These are phyloP conservation scores for Dothidotthia symphoricarpi DNA, from an alignment of 2,329 filamentous ascomycete species.

Conservation along the genomic window DNA sequence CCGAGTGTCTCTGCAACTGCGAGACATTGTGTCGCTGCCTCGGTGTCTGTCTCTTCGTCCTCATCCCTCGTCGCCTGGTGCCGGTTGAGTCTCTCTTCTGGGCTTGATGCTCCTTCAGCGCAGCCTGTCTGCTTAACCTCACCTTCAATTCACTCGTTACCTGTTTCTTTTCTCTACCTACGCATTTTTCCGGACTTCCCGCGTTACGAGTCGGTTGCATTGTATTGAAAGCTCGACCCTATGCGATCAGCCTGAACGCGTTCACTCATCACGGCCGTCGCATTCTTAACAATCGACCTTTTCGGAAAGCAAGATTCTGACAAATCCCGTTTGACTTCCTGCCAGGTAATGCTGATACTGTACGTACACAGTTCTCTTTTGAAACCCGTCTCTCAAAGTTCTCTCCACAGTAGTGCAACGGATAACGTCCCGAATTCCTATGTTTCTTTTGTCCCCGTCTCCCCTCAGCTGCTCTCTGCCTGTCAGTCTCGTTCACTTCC, in stretches of 20 bases:
- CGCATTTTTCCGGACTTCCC: conserved; percentile 11
- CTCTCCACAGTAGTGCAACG: conserved; percentile 30
- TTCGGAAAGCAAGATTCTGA: conserved; percentile 14
- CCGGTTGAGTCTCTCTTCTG: conserved; percentile 16
- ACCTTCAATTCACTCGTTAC: conserved; percentile 21
- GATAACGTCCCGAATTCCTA: conserved; percentile 30
- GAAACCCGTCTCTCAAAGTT: conserved; percentile 37
- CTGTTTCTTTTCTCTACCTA: conserved; percentile 12
- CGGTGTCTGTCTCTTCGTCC: conserved; percentile 12
- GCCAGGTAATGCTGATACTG: conserved; percentile 45
- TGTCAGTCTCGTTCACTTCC: too few relatives aligned
- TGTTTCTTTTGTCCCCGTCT: conserved; percentile 8
- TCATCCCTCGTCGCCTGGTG: conserved; percentile 19
- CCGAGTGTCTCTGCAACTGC: conserved; percentile 22
- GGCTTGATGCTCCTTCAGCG: conserved; percentile 32
- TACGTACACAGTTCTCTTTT: conserved; percentile 35
- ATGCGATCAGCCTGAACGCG: conserved; percentile 3
- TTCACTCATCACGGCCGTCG: not conserved
- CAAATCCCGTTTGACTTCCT: conserved; percentile 25
- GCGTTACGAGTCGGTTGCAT: conserved; percentile 12
- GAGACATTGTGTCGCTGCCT: conserved; percentile 23
- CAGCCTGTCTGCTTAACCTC: conserved; percentile 10
- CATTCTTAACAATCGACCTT: conserved; percentile 1
- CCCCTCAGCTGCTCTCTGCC: conserved; percentile 3
- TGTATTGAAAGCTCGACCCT: conserved; percentile 12